phyloP scores from a whole-genome alignment of 768 basidiomycete genomes.

The Mycena filopes region DNA sequence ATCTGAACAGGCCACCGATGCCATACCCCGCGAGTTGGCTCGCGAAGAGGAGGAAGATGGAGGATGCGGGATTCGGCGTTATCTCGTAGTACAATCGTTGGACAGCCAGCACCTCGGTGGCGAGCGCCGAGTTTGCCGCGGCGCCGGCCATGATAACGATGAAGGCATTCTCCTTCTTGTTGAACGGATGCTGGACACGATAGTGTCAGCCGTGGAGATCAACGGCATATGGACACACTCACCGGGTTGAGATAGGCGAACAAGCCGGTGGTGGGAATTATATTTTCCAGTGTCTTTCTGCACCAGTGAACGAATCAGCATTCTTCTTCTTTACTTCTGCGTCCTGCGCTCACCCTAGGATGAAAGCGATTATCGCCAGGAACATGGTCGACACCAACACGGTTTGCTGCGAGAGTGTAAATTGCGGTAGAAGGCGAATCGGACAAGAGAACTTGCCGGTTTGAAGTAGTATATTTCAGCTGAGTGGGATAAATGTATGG shows the following conservation, averaged over 20 bases:
- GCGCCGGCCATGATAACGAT: slow-evolving; percentile 68
- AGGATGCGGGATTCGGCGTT: slow-evolving; percentile 55
- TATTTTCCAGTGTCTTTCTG: slow-evolving; percentile 52
- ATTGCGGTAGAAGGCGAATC: neutral
- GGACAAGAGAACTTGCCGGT: slow-evolving; percentile 47
- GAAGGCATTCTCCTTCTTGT: slow-evolving; percentile 69
- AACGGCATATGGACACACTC: slow-evolving; percentile 31
- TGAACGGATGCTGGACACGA: slow-evolving; percentile 61
- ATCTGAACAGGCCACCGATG: slow-evolving; percentile 63
- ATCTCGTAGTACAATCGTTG: slow-evolving; percentile 66
- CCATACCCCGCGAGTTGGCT: slow-evolving; percentile 56
- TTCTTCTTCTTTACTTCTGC: too few species aligned
- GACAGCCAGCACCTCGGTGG: slow-evolving; percentile 64
- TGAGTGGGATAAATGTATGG: slow-evolving; percentile 27
- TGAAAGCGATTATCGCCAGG: slow-evolving; percentile 60
- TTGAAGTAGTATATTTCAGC: slow-evolving; percentile 73
- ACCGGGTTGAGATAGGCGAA: slow-evolving; percentile 66
- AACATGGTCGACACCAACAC: slow-evolving; percentile 64
- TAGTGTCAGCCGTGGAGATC: neutral
- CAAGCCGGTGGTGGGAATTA: slow-evolving; percentile 57
- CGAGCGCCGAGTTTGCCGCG: slow-evolving; percentile 63
- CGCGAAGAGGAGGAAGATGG: slow-evolving; percentile 53
- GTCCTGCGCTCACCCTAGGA: too few species aligned
- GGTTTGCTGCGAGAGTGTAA: slow-evolving; percentile 53
- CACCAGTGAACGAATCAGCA: too few species aligned